Evolutionary conservation across 768 basidiomycete species (phyloP), one percentile per base, ranked within the genome.

Genomic region (Mrakia gelida): DNA sequence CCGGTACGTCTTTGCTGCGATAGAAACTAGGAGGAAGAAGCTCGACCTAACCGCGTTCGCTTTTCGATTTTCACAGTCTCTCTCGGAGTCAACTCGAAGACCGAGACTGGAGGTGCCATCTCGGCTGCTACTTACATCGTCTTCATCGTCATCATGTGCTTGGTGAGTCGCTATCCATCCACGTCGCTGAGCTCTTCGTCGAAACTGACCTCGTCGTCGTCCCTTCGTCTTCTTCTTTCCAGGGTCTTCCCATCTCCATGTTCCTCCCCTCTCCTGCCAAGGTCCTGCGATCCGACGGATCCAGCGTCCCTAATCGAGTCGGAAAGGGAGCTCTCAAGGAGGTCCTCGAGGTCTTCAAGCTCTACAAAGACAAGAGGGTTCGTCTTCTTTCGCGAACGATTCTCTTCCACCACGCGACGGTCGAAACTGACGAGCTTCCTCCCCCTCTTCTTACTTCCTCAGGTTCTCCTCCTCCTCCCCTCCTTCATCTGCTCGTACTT

Each of bases 61-160:
- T 52, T 7, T 52, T 21, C 49, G 49, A 45, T 45, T 45, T 45
- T 13, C 7, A 10, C 18, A 52, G 59, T 59, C 11, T 59, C 59
- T 23, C 59, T 59, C 59, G 59, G 59, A n/a, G 59, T 59, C 59
- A 59, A 59, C 28, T 26, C 59, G 0, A 26, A 59, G 26, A 59
- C 59, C 1, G 18, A 10, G 28, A 59, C 59, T 28, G 59, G 59
- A 59, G 59, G 59, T 10, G 59, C 59, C 59, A 59, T 59, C 8
- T 65, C 63, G 2, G 3, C 10, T 26, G 72, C 32, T 0, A 75
- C 75, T 5, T 76, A 71, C 59, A 76, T 76, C 32, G 54, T 76
- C n/a, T 76, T 76, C 38, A 76, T 76, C 56, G 75, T 71, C 26
- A 76, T 76, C 59, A 76, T 71, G 68, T 56, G 54, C 54, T 49